Evolutionary conservation across 768 basidiomycete genomes (phyloP), one percentile per base, ranked within the genome.

Genomic region (Suillus subluteus): DNA sequence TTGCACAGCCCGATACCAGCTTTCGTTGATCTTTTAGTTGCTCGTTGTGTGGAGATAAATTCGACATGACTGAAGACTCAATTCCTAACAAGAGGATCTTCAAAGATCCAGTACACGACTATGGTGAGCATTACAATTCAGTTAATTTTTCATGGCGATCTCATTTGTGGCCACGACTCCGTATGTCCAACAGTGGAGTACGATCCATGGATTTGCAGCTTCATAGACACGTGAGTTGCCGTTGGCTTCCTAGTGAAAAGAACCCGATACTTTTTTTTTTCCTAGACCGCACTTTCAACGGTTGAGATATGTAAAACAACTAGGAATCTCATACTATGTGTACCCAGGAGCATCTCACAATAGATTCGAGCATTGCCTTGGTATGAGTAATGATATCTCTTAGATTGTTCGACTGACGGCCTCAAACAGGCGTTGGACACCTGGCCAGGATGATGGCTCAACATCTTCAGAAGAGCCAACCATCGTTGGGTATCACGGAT

Each of bases 311-410:
- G 84, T 95, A 71, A 94, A 94, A 68, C 94, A 95, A 72, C 86
- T 95, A 9, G 94, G 94, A 0, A 86, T 90, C 6, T 85, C 90
- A 0, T 89, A 87, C 69, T 87, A 85, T 68, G 90, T 95, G 37
- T 95, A 90, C 86, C 87, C 89, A 0, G 86, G 91, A 2, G 94
- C 91, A 0, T 84, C 90, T 0, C 94, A 95, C 71, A 94, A 88
- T 66, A 86, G 94, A 0, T 94, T 95, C 69, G 93, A 95, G 70
- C 93, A 95, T 72, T 90, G 85, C 67, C 79, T 95, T n/a, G 93
- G 93, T 90, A 62, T 30, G 76, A 67, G 78, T 74, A 18, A 18
- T 46, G 8, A 15, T 54, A 23, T 32, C 4, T 50, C 23, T 62
- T 44, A 38, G 37, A 63, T 44, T 18, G 30, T 32, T 61, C 59